Evolutionary conservation across 176 grass and related monocot species (phyloP).

Genomic region (Sorghum bicolor): DNA sequence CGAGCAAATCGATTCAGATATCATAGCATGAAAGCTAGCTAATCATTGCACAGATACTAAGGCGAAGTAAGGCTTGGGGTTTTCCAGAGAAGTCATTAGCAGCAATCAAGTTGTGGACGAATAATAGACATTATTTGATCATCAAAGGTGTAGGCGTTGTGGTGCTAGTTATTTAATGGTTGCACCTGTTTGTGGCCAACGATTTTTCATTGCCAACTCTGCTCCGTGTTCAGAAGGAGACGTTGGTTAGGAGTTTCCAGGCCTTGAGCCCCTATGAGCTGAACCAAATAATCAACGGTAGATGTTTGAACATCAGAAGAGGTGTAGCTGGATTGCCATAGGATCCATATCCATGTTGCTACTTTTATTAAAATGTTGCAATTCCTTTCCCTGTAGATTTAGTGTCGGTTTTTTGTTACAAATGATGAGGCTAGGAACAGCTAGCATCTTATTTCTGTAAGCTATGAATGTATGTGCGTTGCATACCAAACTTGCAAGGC

Average conservation of each 20-base stretch:
- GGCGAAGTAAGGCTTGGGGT: neutral
- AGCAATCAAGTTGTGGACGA: neutral
- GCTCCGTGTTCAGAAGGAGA: neutral
- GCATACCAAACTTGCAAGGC: neutral
- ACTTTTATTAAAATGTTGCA: neutral
- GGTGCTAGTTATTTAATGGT: neutral
- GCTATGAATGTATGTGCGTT: neutral
- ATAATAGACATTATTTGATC: neutral
- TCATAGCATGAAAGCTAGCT: conserved; percentile 46
- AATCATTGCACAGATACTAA: neutral
- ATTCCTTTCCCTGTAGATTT: neutral
- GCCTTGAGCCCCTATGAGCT: neutral
- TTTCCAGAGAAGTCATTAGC: neutral
- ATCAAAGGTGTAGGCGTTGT: neutral
- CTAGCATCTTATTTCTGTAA: neutral
- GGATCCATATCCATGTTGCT: neutral
- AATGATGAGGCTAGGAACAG: neutral
- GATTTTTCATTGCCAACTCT: neutral
- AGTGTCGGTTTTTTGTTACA: neutral
- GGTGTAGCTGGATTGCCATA: neutral
- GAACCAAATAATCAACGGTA: neutral
- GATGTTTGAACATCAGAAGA: neutral
- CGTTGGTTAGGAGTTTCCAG: neutral
- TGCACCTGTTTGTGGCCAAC: neutral
- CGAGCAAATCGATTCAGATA: conserved; percentile 91